Evolutionary conservation across 1,284 basidiomycete species (phyloP).

Genomic region (Spongiforma sp.): DNA sequence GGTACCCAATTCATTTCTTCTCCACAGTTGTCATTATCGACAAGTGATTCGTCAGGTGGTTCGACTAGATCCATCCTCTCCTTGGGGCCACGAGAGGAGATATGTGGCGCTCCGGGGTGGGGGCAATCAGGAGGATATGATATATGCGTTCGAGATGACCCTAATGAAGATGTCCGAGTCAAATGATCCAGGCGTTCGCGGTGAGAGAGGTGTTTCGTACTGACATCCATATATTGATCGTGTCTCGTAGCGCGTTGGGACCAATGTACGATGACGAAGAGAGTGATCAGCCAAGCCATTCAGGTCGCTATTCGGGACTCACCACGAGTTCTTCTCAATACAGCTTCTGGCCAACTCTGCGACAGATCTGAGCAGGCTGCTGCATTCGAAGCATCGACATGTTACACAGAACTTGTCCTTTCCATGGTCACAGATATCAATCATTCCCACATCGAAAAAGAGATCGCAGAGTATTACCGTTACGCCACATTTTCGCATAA

Average conservation of each 20-base stretch:
- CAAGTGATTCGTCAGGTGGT: neutral
- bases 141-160: neutral
- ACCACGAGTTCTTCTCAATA: neutral
- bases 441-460: neutral
- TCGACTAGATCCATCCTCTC: neutral
- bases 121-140: too few species aligned
- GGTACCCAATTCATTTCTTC: neutral
- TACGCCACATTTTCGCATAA: neutral
- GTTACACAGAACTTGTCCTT: neutral
- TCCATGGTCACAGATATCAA: neutral
- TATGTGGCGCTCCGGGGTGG: too few species aligned
- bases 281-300: neutral
- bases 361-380: neutral
- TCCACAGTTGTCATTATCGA: neutral
- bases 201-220: neutral
- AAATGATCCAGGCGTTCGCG: neutral
- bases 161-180: neutral
- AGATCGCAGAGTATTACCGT: neutral
- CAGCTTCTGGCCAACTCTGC: neutral
- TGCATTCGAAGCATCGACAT: neutral
- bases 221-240: neutral
- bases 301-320: neutral
- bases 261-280: neutral
- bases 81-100: neutral
- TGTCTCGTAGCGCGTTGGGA: neutral